phyloP scores from a whole-genome alignment of 1,284 basidiomycete species.

The Flammula alnicola region DNA sequence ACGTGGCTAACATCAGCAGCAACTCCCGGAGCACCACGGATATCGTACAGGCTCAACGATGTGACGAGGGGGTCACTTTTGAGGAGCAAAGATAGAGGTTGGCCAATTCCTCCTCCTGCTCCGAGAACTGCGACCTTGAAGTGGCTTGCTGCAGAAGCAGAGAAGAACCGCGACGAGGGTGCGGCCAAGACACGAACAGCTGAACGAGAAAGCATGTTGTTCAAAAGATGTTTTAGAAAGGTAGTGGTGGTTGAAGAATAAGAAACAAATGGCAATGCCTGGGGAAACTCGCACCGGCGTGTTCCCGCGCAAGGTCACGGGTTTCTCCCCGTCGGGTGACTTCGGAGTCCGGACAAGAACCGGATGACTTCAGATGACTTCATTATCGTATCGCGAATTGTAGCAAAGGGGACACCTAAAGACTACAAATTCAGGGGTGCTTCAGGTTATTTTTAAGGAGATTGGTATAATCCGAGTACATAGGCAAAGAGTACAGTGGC shows the following conservation, averaged over 20 bases:
- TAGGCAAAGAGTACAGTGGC: no score
- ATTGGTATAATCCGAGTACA: no score
- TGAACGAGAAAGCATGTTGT: constrained; percentile 32
- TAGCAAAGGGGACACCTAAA: no score
- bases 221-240: constrained; percentile 13
- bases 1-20: constrained; percentile 94
- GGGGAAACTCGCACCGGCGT: constrained; percentile 3
- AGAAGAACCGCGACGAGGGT: constrained; percentile 57
- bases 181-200: constrained; percentile 30
- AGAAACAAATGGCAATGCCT: no score
- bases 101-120: constrained; percentile 92
- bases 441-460: no score
- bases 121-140: constrained; percentile 91
- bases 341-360: no score
- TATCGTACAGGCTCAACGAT: constrained; percentile 84
- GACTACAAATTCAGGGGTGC: no score
- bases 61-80: constrained; percentile 87
- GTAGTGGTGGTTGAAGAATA: constrained; percentile 23
- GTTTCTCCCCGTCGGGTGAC: constrained; percentile 4
- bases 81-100: constrained; percentile 87
- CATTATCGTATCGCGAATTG: no score
- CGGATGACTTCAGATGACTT: no score
- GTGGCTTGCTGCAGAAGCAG: constrained; percentile 72
- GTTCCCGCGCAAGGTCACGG: constrained; percentile 6
- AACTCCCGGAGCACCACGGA: constrained; percentile 91